Evolutionary conservation across 306 rosid genomes (phyloP), one percentile per base, ranked within the genome.

Genomic region (Psophocarpus tetragonolobus): DNA sequence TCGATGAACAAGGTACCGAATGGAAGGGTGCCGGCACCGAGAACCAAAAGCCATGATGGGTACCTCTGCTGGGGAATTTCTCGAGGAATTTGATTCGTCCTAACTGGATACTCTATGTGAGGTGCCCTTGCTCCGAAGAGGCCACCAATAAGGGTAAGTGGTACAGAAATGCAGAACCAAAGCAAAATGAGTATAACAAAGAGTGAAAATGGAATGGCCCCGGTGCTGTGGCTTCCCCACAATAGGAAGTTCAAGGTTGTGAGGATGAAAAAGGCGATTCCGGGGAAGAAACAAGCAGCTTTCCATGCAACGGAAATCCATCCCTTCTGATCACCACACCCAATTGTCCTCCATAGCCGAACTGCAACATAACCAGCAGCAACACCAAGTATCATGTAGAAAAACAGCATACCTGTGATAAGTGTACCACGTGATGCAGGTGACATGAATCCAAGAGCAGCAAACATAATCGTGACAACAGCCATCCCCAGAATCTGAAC

Each of bases 401-500:
- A 81, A 82, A 91, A 91, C 58, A 94, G 87, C 98, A 94, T 94
- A 78, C 98, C 97, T 83, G 96, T 86, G 74, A 94, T 77, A 17
- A 94, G 97, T 42, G 98, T 85, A 57, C 98, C 98, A 0, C 97
- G 94, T 21, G 98, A 94, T 47, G 98, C 98, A 0, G 98, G 98
- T 9, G 98, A 94, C 98, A 94, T 94, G 90, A 94, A 94, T 80
- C 98, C 97, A 17, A 92, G 94, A 33, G 98, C 94, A 68, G 98
- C 98, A 87, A 94, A 94, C 85, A 94, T 69, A 75, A 94, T 94
- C 63, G 98, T 94, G 77, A 94, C 98, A 69, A 92, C 87, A 84
- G 97, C 96, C 98, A 94, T 94, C 72, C 98, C 97, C 18, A 94
- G 93, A 81, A 94, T 91, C 87, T 94, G 98, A 81, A 94, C 90